These are phyloP conservation scores for Trichoderma erinaceum DNA, from an alignment of 495 filamentous ascomycete genomes.

Conservation along the genomic window DNA sequence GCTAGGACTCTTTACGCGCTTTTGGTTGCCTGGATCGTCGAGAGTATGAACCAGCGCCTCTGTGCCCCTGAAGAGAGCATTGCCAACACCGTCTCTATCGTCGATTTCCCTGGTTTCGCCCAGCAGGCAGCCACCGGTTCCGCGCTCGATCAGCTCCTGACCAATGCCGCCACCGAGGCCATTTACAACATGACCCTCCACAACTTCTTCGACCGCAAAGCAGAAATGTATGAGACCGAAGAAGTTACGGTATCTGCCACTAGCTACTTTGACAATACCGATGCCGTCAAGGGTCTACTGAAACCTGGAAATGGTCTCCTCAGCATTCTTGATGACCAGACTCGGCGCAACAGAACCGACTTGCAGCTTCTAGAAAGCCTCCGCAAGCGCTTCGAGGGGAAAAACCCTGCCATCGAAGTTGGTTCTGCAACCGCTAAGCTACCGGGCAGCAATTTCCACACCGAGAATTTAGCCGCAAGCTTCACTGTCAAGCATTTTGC, in stretches of 20 bases:
- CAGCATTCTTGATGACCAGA: constrained; percentile 94
- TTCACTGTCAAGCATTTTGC: constrained; percentile 95
- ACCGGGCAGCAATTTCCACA: constrained; percentile 76
- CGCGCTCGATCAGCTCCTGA: constrained; percentile 84
- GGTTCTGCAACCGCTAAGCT: constrained; percentile 59
- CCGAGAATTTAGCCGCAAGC: constrained; percentile 63
- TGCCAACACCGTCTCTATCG: constrained; percentile 85
- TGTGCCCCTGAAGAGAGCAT: constrained; percentile 86
- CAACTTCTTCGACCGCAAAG: constrained; percentile 90
- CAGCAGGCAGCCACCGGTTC: constrained; percentile 77
- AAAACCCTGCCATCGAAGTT: constrained; percentile 82
- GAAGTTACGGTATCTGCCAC: constrained; percentile 84
- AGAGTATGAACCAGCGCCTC: constrained; percentile 82
- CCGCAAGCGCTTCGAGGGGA: constrained; percentile 86
- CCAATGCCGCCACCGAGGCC: constrained; percentile 86
- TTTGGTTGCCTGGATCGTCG: constrained; percentile 85
- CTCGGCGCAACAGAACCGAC: constrained; percentile 77
- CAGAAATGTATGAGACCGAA: constrained; percentile 85
- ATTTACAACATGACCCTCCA: constrained; percentile 90
- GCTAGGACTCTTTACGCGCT: constrained; percentile 94
- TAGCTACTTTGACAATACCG: constrained; percentile 95
- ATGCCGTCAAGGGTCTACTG: constrained; percentile 81
- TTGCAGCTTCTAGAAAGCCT: constrained; percentile 83
- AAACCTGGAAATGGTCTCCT: constrained; percentile 90
- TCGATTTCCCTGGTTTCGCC: constrained; percentile 95